Evolutionary conservation across 2,329 filamentous ascomycete species (phyloP).

Genomic region (Sarocladium kiliense): DNA sequence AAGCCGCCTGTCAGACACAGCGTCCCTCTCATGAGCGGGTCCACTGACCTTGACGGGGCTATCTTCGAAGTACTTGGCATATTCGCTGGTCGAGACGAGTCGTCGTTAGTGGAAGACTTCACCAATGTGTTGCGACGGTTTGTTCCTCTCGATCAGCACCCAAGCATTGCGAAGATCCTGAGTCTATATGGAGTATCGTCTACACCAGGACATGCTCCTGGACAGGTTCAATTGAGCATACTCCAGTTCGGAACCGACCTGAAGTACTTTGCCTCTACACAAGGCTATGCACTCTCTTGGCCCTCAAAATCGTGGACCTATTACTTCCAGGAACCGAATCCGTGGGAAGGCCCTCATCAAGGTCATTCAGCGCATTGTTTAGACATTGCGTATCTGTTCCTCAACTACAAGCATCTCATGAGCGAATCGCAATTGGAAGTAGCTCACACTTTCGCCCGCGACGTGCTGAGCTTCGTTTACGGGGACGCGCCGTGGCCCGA

Average conservation of each 20-base stretch:
- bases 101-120: background rate
- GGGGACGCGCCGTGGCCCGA: background rate
- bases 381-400: background rate
- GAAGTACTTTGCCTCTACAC: background rate
- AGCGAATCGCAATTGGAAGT: background rate
- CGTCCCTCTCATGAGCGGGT: background rate
- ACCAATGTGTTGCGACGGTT: background rate
- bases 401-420: background rate
- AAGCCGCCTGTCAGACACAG: background rate
- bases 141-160: background rate
- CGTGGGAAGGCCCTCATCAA: background rate
- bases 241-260: background rate
- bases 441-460: background rate
- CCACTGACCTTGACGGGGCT: background rate
- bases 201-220: background rate
- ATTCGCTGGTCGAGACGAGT: background rate
- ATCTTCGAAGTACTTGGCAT: background rate
- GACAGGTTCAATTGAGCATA: background rate
- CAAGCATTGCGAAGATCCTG: background rate
- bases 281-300: background rate
- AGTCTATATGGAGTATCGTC: background rate
- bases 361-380: background rate
- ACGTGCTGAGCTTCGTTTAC: background rate
- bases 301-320: background rate
- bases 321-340: background rate